Base-by-base conservation (phyloP, 148 eudicot species). In the Nepenthes gracilis region DNA sequence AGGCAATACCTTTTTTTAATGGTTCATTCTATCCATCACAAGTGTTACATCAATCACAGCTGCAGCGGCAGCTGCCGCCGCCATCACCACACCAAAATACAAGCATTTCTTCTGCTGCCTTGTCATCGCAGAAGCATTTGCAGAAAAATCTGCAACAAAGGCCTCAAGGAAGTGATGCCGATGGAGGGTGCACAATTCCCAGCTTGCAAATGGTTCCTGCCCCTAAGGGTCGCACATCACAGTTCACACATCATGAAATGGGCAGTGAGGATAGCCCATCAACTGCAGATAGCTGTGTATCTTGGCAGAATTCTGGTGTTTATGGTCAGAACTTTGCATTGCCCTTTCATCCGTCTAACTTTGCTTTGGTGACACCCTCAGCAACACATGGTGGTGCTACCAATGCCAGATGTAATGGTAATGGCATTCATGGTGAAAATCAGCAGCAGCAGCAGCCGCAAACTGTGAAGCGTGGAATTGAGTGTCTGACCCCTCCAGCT, bases 21-120 rank as follows among this genome's bases (percentile, higher is more conserved):
- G 88, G 97, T 45, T 75, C 95, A 33, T 94, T 81, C 77, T 94
- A 86, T 75, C 65, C 98, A 2, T 82, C 96, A 10, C 99, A 81
- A 55, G 79, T 89, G 85, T 73, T 88, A 40, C 98, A 88, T 68
- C 96, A 91, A 8, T 79, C 91, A 7, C 98, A 85, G 75, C 58
- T 91, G 50, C 97, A 81, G 71, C 86, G 68, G 63, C 85, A 70
- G 68, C 86, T 64, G 34, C 67, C 56, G 43, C 72, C 77, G 2
- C 12, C 80, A 2, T 47, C 81, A 43, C 89, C 75, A 72, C 75
- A 77, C 37, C 97, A 73, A 40, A 89, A 74, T 67, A 57, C 86
- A 9, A 83, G 80, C 49, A 59, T 76, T 23, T 81, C 87, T 33
- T 74, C 80, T 52, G 77, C 83, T 23, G 74, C 98, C 12, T 81